These are phyloP conservation scores for Aegilops sharonensis DNA, from an alignment of 176 grass and related monocot species.

Conservation along the genomic window DNA sequence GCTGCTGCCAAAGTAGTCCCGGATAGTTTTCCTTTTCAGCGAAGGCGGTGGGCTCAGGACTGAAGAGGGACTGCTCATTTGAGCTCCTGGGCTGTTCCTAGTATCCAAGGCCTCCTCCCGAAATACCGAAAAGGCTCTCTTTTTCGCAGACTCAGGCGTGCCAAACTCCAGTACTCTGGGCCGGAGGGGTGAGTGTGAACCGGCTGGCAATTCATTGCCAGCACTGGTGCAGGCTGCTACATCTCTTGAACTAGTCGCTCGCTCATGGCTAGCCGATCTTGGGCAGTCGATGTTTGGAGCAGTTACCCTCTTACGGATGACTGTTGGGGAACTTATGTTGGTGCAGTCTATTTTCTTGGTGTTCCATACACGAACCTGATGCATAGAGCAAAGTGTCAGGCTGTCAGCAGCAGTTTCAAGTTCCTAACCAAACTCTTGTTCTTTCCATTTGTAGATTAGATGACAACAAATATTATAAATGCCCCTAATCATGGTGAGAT, in stretches of 20 bases:
- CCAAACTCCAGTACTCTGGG: slow-evolving; percentile 62
- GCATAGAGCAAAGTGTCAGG: slow-evolving; percentile 16
- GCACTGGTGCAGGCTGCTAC: slow-evolving; percentile 25
- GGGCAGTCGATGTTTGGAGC: slow-evolving; percentile 49
- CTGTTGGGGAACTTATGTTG: slow-evolving; percentile 56
- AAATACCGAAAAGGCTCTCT: slow-evolving; percentile 64
- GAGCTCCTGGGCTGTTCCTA: slow-evolving; percentile 44
- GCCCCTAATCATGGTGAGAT: neutral
- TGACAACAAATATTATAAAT: neutral
- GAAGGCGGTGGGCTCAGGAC: slow-evolving; percentile 87
- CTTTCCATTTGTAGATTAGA: neutral
- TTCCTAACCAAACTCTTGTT: neutral
- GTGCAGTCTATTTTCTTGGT: slow-evolving; percentile 51
- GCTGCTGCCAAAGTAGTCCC: slow-evolving; percentile 72
- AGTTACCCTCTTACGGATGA: slow-evolving; percentile 69
- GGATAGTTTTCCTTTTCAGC: slow-evolving; percentile 86
- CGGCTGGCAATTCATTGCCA: neutral
- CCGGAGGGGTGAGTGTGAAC: slow-evolving; percentile 44
- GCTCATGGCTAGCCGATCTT: slow-evolving; percentile 43
- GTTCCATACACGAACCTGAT: slow-evolving; percentile 86
- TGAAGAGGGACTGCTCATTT: slow-evolving; percentile 64
- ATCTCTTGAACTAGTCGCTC: slow-evolving; percentile 33
- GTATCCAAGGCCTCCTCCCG: slow-evolving; percentile 37
- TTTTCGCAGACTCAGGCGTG: slow-evolving; percentile 70
- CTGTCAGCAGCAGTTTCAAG: neutral